Evolutionary conservation across 129 eudicot genomes (phyloP), one percentile per base, ranked within the genome.

Genomic region (Apium graveolens): DNA sequence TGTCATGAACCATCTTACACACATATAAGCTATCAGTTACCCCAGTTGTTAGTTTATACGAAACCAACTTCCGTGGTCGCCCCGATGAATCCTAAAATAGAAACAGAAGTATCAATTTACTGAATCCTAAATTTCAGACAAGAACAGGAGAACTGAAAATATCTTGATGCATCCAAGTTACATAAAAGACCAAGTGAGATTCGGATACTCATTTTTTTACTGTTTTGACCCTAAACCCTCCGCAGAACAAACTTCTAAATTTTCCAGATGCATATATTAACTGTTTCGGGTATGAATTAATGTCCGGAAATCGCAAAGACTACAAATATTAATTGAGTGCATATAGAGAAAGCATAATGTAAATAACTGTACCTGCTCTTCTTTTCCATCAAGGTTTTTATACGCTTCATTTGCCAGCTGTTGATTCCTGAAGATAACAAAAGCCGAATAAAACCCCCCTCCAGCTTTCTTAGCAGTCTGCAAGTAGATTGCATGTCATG

Each of bases 71-170:
- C 79, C 86, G 96, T 9, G 86, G 84, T 18, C 89, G 86, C 62
- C 98, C 98, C 20, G 85, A 70, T 44, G 96, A 82, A 84, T 94
- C 97, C 98, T 94, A 78, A 76, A 34, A 11, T 21, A 2, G 3
- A 84, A 41, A 26, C 35, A 75, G n/a, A n/a, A 17, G 9, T 34
- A 43, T 11, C 10, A 21, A 7, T 38, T 51, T 32, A 42, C 45
- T 43, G 14, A 77, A 77, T 62, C 46, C 11, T 42, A 21, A 21
- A 45, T 66, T 9, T 14, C n/a, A 1, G 38, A 48, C 51, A 46
- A 43, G 4, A 74, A 38, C 12, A 42, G n/a, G 37, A 43, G 69
- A 17, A 53, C 41, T 32, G 21, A 20, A n/a, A 8, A 7, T 27
- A 72, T 72, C 53, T 72, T 24, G 3, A 13, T 41, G 55, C 7